Evolutionary conservation across 2,329 filamentous ascomycete species (phyloP), one percentile per base, ranked within the genome.

Genomic region (Beauveria australis): DNA sequence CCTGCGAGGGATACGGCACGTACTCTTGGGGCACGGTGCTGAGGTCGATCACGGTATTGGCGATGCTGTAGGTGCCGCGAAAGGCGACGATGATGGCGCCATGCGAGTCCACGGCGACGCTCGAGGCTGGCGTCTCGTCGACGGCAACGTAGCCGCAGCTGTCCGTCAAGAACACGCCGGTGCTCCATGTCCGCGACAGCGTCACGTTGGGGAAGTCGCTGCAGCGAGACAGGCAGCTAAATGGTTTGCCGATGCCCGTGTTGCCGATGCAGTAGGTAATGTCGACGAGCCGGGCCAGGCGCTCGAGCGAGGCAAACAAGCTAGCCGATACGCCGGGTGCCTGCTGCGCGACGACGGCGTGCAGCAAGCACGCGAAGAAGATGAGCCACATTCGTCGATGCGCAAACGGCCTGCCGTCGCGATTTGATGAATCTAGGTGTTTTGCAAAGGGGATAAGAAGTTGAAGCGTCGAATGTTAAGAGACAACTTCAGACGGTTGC

Each of bases 121-220:
- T 63, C 41, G 68, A 65, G 19, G 63, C 64, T 19, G 63, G 59
- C 4, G 69, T 70, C 40, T 95, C 89, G 64, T 94, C 92, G n/a
- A 97, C 77, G 0, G 90, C 92, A 61, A 97, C 86, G 74, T 96
- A 99, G 63, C 94, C 94, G 73, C 92, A 97, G 66, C 90, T 95
- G 73, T 97, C 94, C 63, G 88, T 89, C 68, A 97, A 80, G 33
- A 97, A 78, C 12, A 88, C 81, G 0, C 94, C 94, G 0, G 94
- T 97, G 70, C 95, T 92, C 89, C 92, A 99, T 12, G 92, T 90
- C 72, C 82, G 86, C 62, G 94, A 79, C 37, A 99, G 81, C 64
- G 91, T 87, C 66, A 97, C 86, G 3, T 81, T 78, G 1, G 89
- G 85, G 64, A 97, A 97, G 61, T 97, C 91, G 43, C 79, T 78